phyloP scores from a whole-genome alignment of 2,329 filamentous ascomycete species.

The Alternaria incomplexa region DNA sequence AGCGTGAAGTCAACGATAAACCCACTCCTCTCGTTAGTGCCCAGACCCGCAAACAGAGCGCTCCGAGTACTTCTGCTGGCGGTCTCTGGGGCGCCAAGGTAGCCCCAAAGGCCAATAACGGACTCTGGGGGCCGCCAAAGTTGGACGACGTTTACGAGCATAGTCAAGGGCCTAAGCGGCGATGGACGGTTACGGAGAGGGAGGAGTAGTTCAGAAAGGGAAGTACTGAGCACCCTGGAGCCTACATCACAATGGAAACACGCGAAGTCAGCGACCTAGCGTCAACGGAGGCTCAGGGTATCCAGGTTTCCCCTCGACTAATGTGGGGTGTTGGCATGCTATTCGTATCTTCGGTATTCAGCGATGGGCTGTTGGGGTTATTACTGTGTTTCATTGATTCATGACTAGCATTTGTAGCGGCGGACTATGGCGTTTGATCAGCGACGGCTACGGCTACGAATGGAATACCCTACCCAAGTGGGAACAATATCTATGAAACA shows the following conservation, averaged over 20 bases:
- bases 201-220: conserved; percentile 19
- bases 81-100: conserved; percentile 38
- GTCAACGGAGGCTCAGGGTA: background rate
- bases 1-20: conserved; percentile 38
- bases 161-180: conserved; percentile 49
- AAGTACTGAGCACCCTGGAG: background rate
- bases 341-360: background rate
- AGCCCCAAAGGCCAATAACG: conserved; percentile 32
- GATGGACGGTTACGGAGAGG: conserved; percentile 52
- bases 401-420: background rate
- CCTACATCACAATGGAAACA: background rate
- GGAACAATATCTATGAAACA: background rate
- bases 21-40: conserved; percentile 36
- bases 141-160: conserved; percentile 45
- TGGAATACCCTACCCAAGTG: background rate
- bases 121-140: conserved; percentile 53
- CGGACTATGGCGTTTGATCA: background rate
- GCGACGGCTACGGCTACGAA: background rate
- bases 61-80: conserved; percentile 10
- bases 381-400: background rate
- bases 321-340: background rate
- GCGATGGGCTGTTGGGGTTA: background rate
- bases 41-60: conserved; percentile 24
- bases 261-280: background rate
- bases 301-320: background rate